Conservation (phyloP, 345 rosid species). For the Gossypium raimondii region DNA sequence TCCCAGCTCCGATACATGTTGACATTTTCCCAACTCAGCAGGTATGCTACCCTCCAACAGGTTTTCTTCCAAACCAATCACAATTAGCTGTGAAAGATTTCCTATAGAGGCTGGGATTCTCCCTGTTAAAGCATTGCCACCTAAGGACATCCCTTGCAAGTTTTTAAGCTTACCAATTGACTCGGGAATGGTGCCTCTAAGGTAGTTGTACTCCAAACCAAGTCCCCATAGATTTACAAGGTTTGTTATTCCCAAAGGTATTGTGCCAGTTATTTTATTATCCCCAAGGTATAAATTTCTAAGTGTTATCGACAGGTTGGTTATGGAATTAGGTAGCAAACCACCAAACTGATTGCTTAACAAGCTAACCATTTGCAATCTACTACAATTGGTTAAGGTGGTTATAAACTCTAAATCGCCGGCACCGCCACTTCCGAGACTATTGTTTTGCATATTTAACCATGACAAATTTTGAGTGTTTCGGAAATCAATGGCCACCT, state of each 20-base stretch:
- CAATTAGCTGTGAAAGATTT: background rate
- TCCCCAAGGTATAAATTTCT: background rate
- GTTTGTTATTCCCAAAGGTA: background rate
- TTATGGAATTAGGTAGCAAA: background rate
- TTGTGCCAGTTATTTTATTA: background rate
- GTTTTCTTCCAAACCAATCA: background rate
- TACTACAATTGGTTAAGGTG: background rate
- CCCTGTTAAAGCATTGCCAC: conserved; percentile 5
- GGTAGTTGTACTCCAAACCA: background rate
- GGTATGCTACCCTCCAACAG: background rate
- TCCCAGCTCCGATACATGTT: no score
- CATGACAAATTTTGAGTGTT: background rate
- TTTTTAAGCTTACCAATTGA: background rate
- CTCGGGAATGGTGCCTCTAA: background rate
- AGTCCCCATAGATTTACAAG: background rate
- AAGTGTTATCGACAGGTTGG: background rate
- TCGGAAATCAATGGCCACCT: background rate
- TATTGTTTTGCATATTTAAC: background rate
- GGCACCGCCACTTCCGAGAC: background rate
- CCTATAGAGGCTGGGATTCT: conserved; percentile 4
- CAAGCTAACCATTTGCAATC: background rate
- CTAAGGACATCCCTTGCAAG: background rate
- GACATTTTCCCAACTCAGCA: background rate
- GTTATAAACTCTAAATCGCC: background rate
- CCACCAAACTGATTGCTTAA: background rate